Evolutionary conservation across 2,329 filamentous ascomycete genomes (phyloP).

Genomic region (Colletotrichum gigasporum): DNA sequence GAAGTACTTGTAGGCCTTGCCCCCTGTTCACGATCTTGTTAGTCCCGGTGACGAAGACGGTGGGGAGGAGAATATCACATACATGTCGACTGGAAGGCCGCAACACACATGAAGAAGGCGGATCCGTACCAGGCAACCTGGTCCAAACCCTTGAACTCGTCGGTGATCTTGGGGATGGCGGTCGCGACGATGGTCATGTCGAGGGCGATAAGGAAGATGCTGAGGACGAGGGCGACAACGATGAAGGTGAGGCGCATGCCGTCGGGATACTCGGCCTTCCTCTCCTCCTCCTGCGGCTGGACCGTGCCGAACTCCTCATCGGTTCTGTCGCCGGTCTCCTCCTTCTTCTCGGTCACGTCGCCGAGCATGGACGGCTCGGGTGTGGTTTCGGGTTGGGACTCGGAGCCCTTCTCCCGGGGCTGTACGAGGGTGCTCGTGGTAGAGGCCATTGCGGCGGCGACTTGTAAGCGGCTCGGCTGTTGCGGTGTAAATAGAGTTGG

Average conservation of each 20-base stretch:
- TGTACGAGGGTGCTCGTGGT: slow-evolving; percentile 19
- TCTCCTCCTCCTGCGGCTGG: slow-evolving; percentile 14
- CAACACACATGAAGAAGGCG: slow-evolving; percentile 61
- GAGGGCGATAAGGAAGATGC: slow-evolving; percentile 59
- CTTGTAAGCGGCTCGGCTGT: background rate
- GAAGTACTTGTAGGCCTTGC: slow-evolving; percentile 62
- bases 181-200: slow-evolving; percentile 66
- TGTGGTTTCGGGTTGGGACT: slow-evolving; percentile 20
- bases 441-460: slow-evolving; percentile 16
- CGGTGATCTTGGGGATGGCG: slow-evolving; percentile 65
- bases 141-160: slow-evolving; percentile 59
- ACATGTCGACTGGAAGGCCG: slow-evolving; percentile 53
- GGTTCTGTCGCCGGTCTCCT: slow-evolving; percentile 11
- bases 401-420: slow-evolving; percentile 9
- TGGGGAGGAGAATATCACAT: slow-evolving; percentile 30
- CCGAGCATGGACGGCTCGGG: slow-evolving; percentile 27
- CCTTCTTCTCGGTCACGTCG: slow-evolving; percentile 23
- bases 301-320: slow-evolving; percentile 27
- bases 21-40: slow-evolving; percentile 43
- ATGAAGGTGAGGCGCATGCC: slow-evolving; percentile 53
- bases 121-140: slow-evolving; percentile 69
- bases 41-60: slow-evolving; percentile 25
- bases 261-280: slow-evolving; percentile 48
- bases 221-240: slow-evolving; percentile 55
- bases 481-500: background rate